Evolutionary conservation across 179 eudicot species (phyloP), one percentile per base, ranked within the genome.

Genomic region (Spinacia oleracea): DNA sequence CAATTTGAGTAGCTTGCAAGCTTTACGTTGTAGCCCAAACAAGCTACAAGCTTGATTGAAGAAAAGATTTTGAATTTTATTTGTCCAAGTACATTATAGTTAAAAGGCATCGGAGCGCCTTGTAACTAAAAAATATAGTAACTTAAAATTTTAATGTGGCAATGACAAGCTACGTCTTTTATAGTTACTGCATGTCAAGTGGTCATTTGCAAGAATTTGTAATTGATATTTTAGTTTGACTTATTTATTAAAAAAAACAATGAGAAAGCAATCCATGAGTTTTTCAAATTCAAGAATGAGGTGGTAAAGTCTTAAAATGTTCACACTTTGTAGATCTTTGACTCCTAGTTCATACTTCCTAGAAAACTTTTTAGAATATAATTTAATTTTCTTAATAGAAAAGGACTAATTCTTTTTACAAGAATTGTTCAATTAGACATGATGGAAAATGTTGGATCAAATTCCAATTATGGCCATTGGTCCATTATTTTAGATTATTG

Each of bases 381-480:
- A 9, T 12, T 12, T 12, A 16, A 16, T 63, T 16, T 64, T 16
- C 15, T 62, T 14, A 31, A 31, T 4, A 64, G n/a, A 65, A 34
- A 27, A 27, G 6, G 45, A 65, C 45, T 32, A 65, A 3, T 34
- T 4, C 40, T 64, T 34, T 27, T 25, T 10, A 62, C 35, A 62
- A 23, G 66, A 21, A 56, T n/a, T n/a, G n/a, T n/a, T n/a, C n/a
- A n/a, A n/a, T n/a, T 56, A 21, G 27, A 56, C 62, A 18, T 6
- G 40, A 38, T 23, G 59, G 1, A 11, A 59, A 2, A n/a, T 62
- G 1, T 65, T 65, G 12, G 46, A 27, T 66, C 70, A 35, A 66
- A 66, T 66, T 35, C 70, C 25, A 66, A 66, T 45, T 66, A 66
- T 66, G 25, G 25, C 14, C 46, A 29, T 62, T 29, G 66, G 66